Conservation (phyloP, 2,329 filamentous ascomycete species). For the Ascochyta viciae-villosae region DNA sequence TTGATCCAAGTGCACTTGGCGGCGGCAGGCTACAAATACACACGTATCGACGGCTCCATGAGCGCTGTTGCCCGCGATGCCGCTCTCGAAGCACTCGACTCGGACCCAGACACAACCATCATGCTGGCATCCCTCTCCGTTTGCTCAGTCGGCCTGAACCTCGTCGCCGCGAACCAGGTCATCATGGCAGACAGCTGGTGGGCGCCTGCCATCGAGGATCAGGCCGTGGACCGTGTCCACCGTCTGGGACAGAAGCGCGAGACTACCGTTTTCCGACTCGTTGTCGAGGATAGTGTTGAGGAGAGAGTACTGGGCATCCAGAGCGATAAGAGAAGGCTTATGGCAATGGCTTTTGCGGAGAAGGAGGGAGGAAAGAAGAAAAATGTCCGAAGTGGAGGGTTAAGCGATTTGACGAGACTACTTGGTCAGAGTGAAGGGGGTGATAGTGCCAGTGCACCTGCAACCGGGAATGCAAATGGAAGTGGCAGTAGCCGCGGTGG, state of each 20-base stretch:
- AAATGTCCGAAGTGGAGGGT: conserved; percentile 49
- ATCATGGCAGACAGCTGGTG: conserved; percentile 88
- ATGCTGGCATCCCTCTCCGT: conserved; percentile 84
- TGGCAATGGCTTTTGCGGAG: conserved; percentile 81
- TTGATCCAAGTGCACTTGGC: conserved; percentile 74
- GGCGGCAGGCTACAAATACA: conserved; percentile 66
- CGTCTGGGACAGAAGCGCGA: conserved; percentile 81
- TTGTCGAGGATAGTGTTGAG: conserved; percentile 83
- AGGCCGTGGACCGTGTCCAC: conserved; percentile 88
- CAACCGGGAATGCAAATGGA: not conserved
- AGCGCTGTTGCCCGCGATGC: conserved; percentile 71
- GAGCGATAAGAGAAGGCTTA: conserved; percentile 77
- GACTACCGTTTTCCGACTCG: conserved; percentile 79
- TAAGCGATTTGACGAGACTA: conserved; percentile 54
- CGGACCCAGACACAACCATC: conserved; percentile 71
- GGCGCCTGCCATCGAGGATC: conserved; percentile 89
- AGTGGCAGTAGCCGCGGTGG: not conserved
- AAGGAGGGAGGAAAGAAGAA: conserved; percentile 65
- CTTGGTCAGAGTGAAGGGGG: conserved; percentile 32
- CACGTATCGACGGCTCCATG: conserved; percentile 84
- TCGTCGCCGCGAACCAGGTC: conserved; percentile 85
- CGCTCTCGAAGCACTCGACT: conserved; percentile 71
- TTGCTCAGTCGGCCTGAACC: conserved; percentile 84
- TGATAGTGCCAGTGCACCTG: not conserved
- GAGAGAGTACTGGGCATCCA: conserved; percentile 82